Evolutionary conservation across 805 yeast species (phyloP).

Genomic region (Schwanniomyces polymorphus): DNA sequence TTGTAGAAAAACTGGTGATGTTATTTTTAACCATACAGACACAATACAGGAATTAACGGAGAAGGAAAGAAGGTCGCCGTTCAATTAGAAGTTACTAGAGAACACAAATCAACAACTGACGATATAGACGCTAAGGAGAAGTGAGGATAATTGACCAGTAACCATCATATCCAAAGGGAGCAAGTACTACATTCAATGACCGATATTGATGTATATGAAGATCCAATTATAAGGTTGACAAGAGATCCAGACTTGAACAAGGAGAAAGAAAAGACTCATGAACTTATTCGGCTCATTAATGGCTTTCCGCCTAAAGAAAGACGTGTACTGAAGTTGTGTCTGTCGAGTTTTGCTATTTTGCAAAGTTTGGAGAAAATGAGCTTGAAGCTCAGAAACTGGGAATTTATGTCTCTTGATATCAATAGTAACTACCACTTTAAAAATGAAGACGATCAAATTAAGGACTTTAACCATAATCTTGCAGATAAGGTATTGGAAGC

Average conservation of each 20-base stretch:
- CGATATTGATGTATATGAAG: slow-evolving; percentile 31
- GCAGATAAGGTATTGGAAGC: slow-evolving; percentile 53
- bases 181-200: slow-evolving; percentile 1
- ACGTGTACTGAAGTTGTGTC: slow-evolving; percentile 49
- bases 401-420: slow-evolving; percentile 51
- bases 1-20: not conserved
- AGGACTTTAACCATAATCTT: slow-evolving; percentile 50
- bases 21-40: not conserved
- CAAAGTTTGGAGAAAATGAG: slow-evolving; percentile 52
- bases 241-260: slow-evolving; percentile 50
- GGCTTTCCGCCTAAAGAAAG: slow-evolving; percentile 43
- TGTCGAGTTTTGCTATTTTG: slow-evolving; percentile 44
- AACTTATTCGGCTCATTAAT: slow-evolving; percentile 42
- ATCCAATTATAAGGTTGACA: slow-evolving; percentile 47
- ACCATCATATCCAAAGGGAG: not conserved
- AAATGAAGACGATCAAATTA: slow-evolving; percentile 14
- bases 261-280: slow-evolving; percentile 38
- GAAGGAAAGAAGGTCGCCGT: not conserved
- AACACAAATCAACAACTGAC: not conserved
- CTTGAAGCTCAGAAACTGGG: slow-evolving; percentile 52
- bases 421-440: slow-evolving; percentile 43
- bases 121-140: not conserved
- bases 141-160: not conserved
- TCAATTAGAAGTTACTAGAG: not conserved
- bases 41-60: not conserved